Evolutionary conservation across 2,329 filamentous ascomycete genomes (phyloP), one percentile per base, ranked within the genome.

Genomic region (Aschersonia sp.): DNA sequence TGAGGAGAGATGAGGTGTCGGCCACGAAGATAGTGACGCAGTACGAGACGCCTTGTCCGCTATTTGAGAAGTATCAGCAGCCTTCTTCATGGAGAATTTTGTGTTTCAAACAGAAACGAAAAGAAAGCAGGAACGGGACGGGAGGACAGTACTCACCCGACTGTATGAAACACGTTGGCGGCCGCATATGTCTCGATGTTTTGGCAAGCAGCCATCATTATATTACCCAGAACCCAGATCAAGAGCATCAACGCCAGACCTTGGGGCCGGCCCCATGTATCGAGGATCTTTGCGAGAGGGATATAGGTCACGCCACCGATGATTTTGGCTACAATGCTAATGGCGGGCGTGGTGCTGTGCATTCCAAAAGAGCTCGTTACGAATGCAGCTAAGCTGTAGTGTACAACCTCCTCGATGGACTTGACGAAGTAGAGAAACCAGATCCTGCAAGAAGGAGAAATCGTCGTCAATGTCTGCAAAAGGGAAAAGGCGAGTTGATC

Each of bases 261-360:
- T 57, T 82, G 73, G 10, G 79, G 73, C 39, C 81, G 76, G 48
- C 80, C 81, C 68, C 77, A 84, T 39, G 81, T 68, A 62, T 85
- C 77, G 46, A 83, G 68, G 14, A 83, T 66, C 60, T 84, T 84
- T 47, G 81, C 79, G 52, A 81, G 71, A 1, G 80, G 76, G 8
- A 83, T 71, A 57, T 81, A 81, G 48, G 74, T 69, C n/a, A 82
- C 69, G 40, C 77, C 81, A 56, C 67, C 65, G 43, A 81, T 73
- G 35, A 77, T 62, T 50, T 63, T 69, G 8, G 75, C 64, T 14
- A 81, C 66, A 50, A 81, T 73, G 44, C 65, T 63, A 12, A 75
- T 72, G 2, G 74, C 68, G 1, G 72, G 66, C 2, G 74, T 66
- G 31, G 79, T 62, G 0, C 74, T 77, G 55, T 80, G 77, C n/a